These are phyloP conservation scores for Ceriops tagal DNA, from an alignment of 345 rosid species.

Conservation along the genomic window DNA sequence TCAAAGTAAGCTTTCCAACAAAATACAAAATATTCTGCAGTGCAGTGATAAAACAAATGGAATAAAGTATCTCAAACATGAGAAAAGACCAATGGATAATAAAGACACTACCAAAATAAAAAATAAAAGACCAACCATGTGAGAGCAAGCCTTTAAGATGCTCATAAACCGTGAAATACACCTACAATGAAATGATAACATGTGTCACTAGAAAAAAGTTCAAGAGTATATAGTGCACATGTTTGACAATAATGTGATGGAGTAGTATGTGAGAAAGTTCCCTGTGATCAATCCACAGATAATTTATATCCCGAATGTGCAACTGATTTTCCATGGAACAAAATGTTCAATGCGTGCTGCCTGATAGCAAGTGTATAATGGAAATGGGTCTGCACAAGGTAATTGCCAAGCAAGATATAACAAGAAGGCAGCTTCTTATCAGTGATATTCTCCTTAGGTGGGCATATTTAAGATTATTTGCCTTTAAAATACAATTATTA, in stretches of 20 bases:
- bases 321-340: neutral
- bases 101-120: conserved; percentile 5
- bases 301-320: neutral
- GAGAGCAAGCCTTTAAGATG: conserved; percentile 61
- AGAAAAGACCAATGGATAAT: conserved; percentile 4
- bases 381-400: no score
- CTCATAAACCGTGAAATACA: conserved; percentile 80
- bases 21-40: neutral
- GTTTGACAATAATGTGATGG: no score
- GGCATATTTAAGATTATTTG: no score
- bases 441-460: no score
- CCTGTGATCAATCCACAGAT: conserved; percentile 5
- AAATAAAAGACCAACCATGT: conserved; percentile 53
- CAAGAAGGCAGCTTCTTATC: no score
- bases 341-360: neutral
- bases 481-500: no score
- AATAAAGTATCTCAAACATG: conserved; percentile 3
- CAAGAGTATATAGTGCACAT: conserved; percentile 8
- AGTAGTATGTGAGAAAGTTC: no score
- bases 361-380: no score
- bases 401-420: no score
- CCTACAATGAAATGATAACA: conserved; percentile 46
- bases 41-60: neutral
- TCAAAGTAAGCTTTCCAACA: conserved; percentile 1
- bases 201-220: conserved; percentile 18